Evolutionary conservation across 1,284 basidiomycete species (phyloP).

Genomic region (Apiotrichum mycotoxinovorans): DNA sequence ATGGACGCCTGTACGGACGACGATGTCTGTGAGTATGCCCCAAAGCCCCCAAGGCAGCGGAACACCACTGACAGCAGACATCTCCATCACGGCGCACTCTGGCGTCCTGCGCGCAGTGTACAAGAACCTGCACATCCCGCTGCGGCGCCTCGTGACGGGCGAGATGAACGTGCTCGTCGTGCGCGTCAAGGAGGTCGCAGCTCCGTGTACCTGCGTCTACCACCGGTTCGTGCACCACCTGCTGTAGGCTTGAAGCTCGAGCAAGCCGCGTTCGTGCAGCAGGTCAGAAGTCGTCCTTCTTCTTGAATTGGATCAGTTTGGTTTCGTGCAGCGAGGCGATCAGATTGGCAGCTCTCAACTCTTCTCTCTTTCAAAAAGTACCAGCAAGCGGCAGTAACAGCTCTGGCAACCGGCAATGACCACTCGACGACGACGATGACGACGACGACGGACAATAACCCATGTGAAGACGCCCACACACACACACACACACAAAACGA

Average conservation of each 20-base stretch:
- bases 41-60: background rate
- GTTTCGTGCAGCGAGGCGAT: no score
- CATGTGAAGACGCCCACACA: background rate
- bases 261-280: no score
- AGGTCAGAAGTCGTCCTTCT: no score
- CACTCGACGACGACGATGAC: background rate
- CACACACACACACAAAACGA: background rate
- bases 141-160: constrained; percentile 23
- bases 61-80: constrained; percentile 5
- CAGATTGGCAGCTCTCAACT: no score
- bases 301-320: no score
- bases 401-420: background rate
- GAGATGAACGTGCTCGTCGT: constrained; percentile 43
- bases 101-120: constrained; percentile 31
- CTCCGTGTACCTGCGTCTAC: constrained; percentile 4
- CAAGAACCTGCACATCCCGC: constrained; percentile 27
- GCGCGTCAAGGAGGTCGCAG: constrained; percentile 14
- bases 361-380: no score
- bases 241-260: background rate
- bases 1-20: constrained; percentile 17
- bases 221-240: constrained; percentile 2
- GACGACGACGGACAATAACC: background rate
- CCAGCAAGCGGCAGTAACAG: no score
- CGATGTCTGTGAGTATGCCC: constrained; percentile 23
- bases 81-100: constrained; percentile 34